Conservation (phyloP, 106 monocot species). For the Triglochin maritima region DNA sequence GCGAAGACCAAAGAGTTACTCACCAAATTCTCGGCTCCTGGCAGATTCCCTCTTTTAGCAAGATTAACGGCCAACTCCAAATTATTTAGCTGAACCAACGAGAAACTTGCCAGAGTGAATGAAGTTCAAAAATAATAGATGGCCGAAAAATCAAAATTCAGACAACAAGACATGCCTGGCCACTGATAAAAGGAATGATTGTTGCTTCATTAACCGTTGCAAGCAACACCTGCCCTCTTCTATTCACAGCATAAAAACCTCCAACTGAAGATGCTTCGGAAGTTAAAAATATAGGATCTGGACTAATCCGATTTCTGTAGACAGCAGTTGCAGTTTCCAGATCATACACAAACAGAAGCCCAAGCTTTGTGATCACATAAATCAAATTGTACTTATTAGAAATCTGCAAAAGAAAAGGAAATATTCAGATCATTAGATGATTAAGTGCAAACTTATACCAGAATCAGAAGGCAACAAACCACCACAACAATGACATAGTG, state of each 20-base stretch:
- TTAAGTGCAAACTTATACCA: too few relatives aligned
- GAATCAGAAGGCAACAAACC: too few relatives aligned
- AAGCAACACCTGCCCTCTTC: constrained; percentile 87
- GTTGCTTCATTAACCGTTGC: constrained; percentile 99
- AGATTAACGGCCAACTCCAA: constrained; percentile 96
- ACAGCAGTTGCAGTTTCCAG: constrained; percentile 92
- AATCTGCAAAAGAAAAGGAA: constrained; percentile 39
- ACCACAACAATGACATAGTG: too few relatives aligned
- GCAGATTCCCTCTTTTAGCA: constrained; percentile 94
- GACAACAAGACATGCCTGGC: constrained; percentile 44
- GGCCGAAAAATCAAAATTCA: too few relatives aligned
- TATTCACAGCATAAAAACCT: constrained; percentile 93
- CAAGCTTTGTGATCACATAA: constrained; percentile 97
- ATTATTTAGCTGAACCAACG: constrained; percentile 68
- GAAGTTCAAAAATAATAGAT: too few relatives aligned
- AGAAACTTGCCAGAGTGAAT: not conserved
- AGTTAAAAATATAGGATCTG: constrained; percentile 96
- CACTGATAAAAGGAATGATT: constrained; percentile 81
- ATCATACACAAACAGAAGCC: constrained; percentile 95
- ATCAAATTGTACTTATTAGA: constrained; percentile 86
- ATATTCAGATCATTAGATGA: too few relatives aligned
- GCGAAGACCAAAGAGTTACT: not conserved
- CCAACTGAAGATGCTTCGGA: constrained; percentile 73
- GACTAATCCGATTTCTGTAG: constrained; percentile 94
- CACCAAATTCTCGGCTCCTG: constrained; percentile 97